phyloP scores from a whole-genome alignment of 306 rosid species.

The Mucuna pruriens region DNA sequence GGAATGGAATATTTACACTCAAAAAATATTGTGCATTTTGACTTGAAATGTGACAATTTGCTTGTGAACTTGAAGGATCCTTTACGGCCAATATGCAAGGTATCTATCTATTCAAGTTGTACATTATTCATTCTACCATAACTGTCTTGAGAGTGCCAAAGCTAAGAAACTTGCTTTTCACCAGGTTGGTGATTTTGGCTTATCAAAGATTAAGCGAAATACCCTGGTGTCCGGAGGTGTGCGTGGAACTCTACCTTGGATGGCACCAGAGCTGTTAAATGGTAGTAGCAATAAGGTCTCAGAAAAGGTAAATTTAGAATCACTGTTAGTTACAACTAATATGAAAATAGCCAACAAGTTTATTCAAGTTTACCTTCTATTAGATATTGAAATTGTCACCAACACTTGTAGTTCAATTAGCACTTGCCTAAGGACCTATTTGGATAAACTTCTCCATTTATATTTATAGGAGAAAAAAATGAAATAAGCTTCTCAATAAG shows the following conservation, averaged over 20 bases:
- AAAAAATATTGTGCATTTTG: conserved; percentile 87
- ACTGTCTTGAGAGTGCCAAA: neutral
- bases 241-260: conserved; percentile 93
- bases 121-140: conserved; percentile 3
- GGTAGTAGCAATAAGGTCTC: conserved; percentile 92
- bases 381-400: conserved; percentile 1
- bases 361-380: neutral
- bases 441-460: too few relatives aligned
- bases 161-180: conserved; percentile 17
- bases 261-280: conserved; percentile 90
- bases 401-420: conserved; percentile 18
- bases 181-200: conserved; percentile 94
- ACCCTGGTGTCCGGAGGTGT: conserved; percentile 94
- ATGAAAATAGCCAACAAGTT: conserved; percentile 9
- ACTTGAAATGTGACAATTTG: conserved; percentile 90
- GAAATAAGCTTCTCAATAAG: too few relatives aligned
- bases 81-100: conserved; percentile 89
- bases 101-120: conserved; percentile 34
- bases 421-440: neutral
- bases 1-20: conserved; percentile 96
- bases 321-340: neutral
- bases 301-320: conserved; percentile 63
- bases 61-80: conserved; percentile 92
- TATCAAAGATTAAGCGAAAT: conserved; percentile 82
- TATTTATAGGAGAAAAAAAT: too few relatives aligned